These are phyloP conservation scores for Sclerotinia borealis DNA, from an alignment of 2,329 filamentous ascomycete species.

Conservation along the genomic window DNA sequence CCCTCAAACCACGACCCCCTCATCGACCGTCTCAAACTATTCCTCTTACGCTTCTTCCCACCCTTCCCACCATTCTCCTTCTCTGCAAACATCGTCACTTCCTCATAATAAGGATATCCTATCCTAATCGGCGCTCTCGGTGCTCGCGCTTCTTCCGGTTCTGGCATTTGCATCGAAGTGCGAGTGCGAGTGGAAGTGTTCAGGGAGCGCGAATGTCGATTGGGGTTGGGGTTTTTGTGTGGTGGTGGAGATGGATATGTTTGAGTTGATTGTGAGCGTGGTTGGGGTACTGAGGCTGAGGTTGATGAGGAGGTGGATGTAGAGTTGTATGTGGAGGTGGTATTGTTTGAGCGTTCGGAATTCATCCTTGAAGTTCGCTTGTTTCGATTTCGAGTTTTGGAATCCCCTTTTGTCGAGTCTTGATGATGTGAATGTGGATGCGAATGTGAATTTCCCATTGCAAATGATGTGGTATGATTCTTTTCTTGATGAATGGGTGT, in stretches of 20 bases:
- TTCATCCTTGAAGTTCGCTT: conserved; percentile 3
- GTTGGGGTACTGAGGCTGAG: background rate
- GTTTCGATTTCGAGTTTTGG: background rate
- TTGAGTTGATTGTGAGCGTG: background rate
- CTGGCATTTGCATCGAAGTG: background rate
- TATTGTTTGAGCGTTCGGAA: background rate
- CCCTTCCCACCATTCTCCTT: background rate
- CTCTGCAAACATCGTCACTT: conserved; percentile 3
- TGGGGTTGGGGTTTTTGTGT: background rate
- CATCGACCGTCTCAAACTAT: conserved; percentile 2
- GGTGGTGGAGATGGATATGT: background rate
- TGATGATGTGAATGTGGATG: conserved; percentile 4
- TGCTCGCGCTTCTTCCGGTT: background rate
- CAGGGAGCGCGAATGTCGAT: background rate
- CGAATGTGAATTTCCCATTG: conserved; percentile 8
- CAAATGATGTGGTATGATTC: background rate
- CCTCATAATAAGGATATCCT: conserved; percentile 15
- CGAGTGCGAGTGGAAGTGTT: too few species aligned
- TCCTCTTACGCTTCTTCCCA: conserved; percentile 2
- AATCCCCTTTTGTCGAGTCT: background rate
- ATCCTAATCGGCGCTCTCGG: conserved; percentile 7
- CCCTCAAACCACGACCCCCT: background rate
- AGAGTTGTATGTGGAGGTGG: background rate
- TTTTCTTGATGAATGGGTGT: background rate
- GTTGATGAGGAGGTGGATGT: background rate